Conservation (phyloP, 352 stramenopile species). For the Elongisporangium anandrum region DNA sequence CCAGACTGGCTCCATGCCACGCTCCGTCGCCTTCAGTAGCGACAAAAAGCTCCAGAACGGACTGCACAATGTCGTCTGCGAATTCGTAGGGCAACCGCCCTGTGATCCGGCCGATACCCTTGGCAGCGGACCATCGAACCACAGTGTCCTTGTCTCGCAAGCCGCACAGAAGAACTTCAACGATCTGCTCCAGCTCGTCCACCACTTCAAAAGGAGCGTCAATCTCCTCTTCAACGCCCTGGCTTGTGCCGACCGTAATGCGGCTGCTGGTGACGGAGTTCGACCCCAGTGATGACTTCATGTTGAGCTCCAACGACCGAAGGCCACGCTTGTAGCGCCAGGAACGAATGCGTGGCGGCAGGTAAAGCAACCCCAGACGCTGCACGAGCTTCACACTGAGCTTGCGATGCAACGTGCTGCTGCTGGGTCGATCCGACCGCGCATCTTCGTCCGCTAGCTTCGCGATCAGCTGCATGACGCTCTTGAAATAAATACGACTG, state of each 20-base stretch:
- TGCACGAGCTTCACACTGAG: slow-evolving; percentile 97
- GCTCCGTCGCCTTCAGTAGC: slow-evolving; percentile 90
- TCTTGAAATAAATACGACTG: slow-evolving; percentile 70
- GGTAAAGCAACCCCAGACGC: slow-evolving; percentile 91
- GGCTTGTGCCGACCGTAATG: background rate
- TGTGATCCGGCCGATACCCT: slow-evolving; percentile 96
- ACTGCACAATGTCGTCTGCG: slow-evolving; percentile 96
- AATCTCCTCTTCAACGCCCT: slow-evolving; percentile 24
- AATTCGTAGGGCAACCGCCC: slow-evolving; percentile 92
- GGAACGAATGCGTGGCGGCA: slow-evolving; percentile 91
- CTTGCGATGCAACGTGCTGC: slow-evolving; percentile 89
- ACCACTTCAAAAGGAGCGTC: slow-evolving; percentile 76
- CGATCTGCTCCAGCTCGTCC: slow-evolving; percentile 97
- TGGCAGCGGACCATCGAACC: slow-evolving; percentile 98
- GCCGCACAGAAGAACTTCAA: slow-evolving; percentile 87
- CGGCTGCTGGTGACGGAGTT: background rate
- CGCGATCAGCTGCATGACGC: slow-evolving; percentile 65
- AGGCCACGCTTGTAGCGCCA: slow-evolving; percentile 96
- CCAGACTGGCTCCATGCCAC: slow-evolving; percentile 98
- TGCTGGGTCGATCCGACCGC: slow-evolving; percentile 29
- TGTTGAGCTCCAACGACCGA: slow-evolving; percentile 91
- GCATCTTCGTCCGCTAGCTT: slow-evolving; percentile 53
- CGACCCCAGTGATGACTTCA: slow-evolving; percentile 28
- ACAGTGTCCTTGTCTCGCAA: slow-evolving; percentile 95
- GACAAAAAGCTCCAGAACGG: slow-evolving; percentile 92